Evolutionary conservation across 441 rosid species (phyloP), one percentile per base, ranked within the genome.

Genomic region (Arabidopsis lyrata): DNA sequence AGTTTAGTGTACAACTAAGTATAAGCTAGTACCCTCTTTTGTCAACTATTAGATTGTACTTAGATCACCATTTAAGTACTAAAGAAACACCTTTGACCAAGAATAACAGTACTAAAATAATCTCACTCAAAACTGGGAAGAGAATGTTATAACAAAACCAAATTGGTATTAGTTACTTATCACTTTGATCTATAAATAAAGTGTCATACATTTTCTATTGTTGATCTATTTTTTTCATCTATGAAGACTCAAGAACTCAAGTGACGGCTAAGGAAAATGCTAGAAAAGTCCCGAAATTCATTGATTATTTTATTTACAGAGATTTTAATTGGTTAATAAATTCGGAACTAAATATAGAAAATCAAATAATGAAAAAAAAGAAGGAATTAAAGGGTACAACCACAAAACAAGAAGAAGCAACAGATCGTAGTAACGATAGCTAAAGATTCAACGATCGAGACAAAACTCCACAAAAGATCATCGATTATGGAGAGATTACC

Each of bases 391-490:
- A 90, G 82, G 15, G 91, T 87, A 75, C 97, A 92, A 5, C 96
- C 96, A 58, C 97, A 92, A 69, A 85, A 90, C 41, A 92, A 35
- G 68, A 90, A 88, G 88, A 83, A 92, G 79, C 73, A 90, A 66
- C 96, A 90, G 35, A 92, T 81, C 84, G 87, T 90, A 22, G 93
- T 56, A 35, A 61, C 85, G 15, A 90, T 75, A 78, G 83, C 92
- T 2, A 92, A 61, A 15, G 97, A 86, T 73, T 92, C 97, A 31
- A 92, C 31, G 41, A 84, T 81, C 11, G 85, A 80, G 36, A 87
- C 81, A 15, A 90, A 77, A 38, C 77, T 76, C 88, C 96, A 92
- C 68, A 88, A 65, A 12, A 87, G 73, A 38, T 92, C 88, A 71
- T 92, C 95, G 3, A 85, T 36, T 42, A 92, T 67, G 1, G 88